Evolutionary conservation across 208 protist genomes (phyloP), one percentile per base, ranked within the genome.

Genomic region (Wallacemonas sp.): DNA sequence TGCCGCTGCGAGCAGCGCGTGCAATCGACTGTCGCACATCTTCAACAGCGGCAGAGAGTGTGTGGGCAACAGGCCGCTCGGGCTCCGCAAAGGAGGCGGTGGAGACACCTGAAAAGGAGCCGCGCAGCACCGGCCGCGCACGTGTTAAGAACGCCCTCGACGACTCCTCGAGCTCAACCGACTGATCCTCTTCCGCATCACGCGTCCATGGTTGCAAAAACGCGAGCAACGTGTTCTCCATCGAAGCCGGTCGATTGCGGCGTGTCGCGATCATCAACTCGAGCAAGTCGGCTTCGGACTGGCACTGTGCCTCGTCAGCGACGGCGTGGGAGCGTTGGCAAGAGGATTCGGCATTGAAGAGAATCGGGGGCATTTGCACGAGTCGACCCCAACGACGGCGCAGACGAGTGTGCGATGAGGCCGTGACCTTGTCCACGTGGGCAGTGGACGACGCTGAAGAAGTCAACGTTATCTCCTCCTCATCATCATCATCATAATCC

Each of bases 321-420:
- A 65, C 59, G 50, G 68, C 65, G 54, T 79, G 74, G 3, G 65
- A 69, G 65, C 74, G 73, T 59, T 71, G 73, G 50, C 74, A 79
- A 10, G 57, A 46, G 18, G 70, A 52, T 7, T 79, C 74, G 3
- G 68, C 49, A 59, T 79, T 79, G 74, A 72, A 79, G 42, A 79
- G 29, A n/a, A 79, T 49, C 1, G 74, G 74, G 31, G 74, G 54
- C 64, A 79, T 69, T 54, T 79, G 74, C 57, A 79, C 33, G 14
- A 48, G 32, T 3, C 67, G 73, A 14, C 74, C 50, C 50, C 50
- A 67, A 0, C 22, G 7, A 3, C n/a, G 26, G 10, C 36, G 23
- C 10, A 41, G 36, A 41, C 36, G 36, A 7, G 7, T 14, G 10
- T 41, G 10, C n/a, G n/a, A 7, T 23, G 23, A 32, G 22, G 50